Evolutionary conservation across 306 rosid species (phyloP).

Genomic region (Urtica urens): DNA sequence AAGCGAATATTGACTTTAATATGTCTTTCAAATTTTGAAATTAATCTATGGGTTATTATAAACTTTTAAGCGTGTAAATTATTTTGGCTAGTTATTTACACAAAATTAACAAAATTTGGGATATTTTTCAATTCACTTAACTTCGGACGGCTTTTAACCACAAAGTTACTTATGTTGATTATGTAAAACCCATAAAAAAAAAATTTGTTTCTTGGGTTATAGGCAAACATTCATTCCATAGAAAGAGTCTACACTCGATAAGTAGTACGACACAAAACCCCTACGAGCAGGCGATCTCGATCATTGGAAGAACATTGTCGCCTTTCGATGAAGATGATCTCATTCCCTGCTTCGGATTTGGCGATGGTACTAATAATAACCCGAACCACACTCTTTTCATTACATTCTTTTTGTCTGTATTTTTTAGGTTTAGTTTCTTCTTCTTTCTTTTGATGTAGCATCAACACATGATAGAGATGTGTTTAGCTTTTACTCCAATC

Average conservation of each 20-base stretch:
- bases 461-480: slow-evolving; percentile 61
- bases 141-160: too few species aligned
- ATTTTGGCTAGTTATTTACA: too few species aligned
- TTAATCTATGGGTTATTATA: too few species aligned
- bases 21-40: too few species aligned
- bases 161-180: too few species aligned
- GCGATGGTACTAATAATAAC: too few species aligned
- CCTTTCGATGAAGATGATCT: slow-evolving; percentile 90
- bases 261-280: slow-evolving; percentile 66
- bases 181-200: neutral
- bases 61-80: too few species aligned
- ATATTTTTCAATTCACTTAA: too few species aligned
- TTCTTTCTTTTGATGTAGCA: slow-evolving; percentile 41
- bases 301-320: slow-evolving; percentile 71
- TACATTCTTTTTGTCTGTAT: slow-evolving; percentile 7
- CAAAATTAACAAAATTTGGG: too few species aligned
- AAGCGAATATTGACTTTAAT: too few species aligned
- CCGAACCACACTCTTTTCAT: slow-evolving; percentile 8
- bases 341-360: slow-evolving; percentile 95
- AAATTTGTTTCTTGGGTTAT: slow-evolving; percentile 20
- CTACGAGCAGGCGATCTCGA: slow-evolving; percentile 94
- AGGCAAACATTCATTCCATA: slow-evolving; percentile 64
- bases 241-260: slow-evolving; percentile 73
- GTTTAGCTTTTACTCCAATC: slow-evolving; percentile 52
- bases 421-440: neutral